Evolutionary conservation across 78 protist species (phyloP).

Genomic region (Corallochytrium limacisporum): DNA sequence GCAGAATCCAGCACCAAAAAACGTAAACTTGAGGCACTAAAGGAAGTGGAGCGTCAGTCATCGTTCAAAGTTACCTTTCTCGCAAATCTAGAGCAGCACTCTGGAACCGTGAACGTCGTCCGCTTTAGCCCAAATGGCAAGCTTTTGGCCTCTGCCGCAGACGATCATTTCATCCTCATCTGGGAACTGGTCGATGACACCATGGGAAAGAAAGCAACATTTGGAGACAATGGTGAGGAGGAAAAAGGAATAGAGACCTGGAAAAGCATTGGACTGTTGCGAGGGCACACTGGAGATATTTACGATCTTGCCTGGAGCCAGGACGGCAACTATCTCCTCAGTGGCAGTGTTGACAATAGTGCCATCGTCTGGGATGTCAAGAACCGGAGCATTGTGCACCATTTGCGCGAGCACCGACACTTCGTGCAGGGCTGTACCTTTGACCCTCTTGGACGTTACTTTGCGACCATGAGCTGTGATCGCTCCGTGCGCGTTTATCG

Average conservation of each 20-base stretch:
- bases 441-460: conserved; percentile 15
- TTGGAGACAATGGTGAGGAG: neutral
- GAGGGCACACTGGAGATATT: conserved; percentile 22
- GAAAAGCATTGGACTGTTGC: neutral
- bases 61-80: conserved; percentile 12
- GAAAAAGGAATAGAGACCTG: neutral
- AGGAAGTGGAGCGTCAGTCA: too few species aligned
- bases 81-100: conserved; percentile 8
- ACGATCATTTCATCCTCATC: conserved; percentile 11
- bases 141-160: conserved; percentile 25
- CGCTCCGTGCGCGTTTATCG: conserved; percentile 12
- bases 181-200: conserved; percentile 3
- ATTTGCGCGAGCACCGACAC: conserved; percentile 22
- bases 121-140: conserved; percentile 27
- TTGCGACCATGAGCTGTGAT: conserved; percentile 26
- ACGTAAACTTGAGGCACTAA: too few species aligned
- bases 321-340: neutral
- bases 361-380: conserved; percentile 11
- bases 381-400: neutral
- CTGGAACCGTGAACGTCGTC: conserved; percentile 22
- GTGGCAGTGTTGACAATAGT: conserved; percentile 32
- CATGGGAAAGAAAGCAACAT: too few species aligned
- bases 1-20: too few species aligned
- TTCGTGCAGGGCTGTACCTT: conserved; percentile 47
- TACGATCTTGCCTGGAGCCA: conserved; percentile 42